Conservation (phyloP, 768 basidiomycete genomes). For the Boletus rubescentipes region DNA sequence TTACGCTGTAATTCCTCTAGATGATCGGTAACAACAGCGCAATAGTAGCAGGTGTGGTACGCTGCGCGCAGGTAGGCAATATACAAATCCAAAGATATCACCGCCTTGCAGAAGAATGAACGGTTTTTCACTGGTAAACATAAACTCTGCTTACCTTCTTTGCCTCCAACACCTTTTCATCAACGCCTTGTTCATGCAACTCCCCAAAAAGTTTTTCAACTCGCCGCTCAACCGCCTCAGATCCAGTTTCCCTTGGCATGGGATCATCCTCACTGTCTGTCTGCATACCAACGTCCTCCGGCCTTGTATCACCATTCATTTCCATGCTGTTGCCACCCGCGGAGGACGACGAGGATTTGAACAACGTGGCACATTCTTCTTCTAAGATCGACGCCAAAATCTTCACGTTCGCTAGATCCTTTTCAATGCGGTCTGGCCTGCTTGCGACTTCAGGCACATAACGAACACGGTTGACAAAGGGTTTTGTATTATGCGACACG, state of each 20-base stretch:
- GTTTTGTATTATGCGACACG: slow-evolving; percentile 76
- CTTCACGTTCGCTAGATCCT: slow-evolving; percentile 78
- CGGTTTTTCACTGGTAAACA: slow-evolving; percentile 12
- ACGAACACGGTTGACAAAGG: slow-evolving; percentile 75
- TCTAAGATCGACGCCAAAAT: slow-evolving; percentile 73
- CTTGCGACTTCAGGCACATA: slow-evolving; percentile 82
- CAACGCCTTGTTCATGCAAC: slow-evolving; percentile 64
- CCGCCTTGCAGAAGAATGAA: slow-evolving; percentile 49
- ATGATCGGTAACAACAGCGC: slow-evolving; percentile 89
- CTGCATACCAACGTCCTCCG: slow-evolving; percentile 33
- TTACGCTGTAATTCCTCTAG: slow-evolving; percentile 93
- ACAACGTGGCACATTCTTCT: slow-evolving; percentile 58
- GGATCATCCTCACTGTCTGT: slow-evolving; percentile 43
- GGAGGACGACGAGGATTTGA: slow-evolving; percentile 33
- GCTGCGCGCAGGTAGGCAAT: slow-evolving; percentile 91
- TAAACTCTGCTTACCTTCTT: slow-evolving; percentile 59
- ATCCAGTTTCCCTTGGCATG: slow-evolving; percentile 65
- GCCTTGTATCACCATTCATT: slow-evolving; percentile 29
- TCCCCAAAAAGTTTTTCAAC: slow-evolving; percentile 75
- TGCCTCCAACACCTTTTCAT: slow-evolving; percentile 63
- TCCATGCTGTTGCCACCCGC: slow-evolving; percentile 20
- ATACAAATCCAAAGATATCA: slow-evolving; percentile 87
- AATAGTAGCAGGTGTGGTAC: slow-evolving; percentile 97
- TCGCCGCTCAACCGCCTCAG: slow-evolving; percentile 76
- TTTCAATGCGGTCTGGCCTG: slow-evolving; percentile 74